phyloP scores from a whole-genome alignment of 192 early-diverging fungal species.

The Rhizoclosmatium globosum region DNA sequence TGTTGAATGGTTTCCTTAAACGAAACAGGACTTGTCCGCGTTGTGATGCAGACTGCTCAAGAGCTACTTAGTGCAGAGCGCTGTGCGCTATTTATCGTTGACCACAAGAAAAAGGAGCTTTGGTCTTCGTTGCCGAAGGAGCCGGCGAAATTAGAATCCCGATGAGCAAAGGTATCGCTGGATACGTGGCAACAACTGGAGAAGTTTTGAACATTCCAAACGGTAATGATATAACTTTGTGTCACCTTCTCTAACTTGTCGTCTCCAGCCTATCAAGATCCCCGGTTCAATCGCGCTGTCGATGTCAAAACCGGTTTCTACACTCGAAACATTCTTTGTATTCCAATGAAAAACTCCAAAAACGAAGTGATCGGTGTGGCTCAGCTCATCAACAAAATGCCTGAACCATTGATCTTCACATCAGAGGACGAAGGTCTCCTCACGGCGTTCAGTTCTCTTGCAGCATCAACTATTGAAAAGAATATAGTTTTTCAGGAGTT shows the following conservation, averaged over 20 bases:
- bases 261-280: constrained; percentile 55
- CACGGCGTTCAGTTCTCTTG: constrained; percentile 49
- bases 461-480: constrained; percentile 62
- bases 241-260: too few species aligned
- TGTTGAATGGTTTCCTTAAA: background rate
- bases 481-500: constrained; percentile 50
- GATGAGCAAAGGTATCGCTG: constrained; percentile 58
- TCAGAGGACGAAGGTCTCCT: constrained; percentile 55
- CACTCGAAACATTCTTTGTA: constrained; percentile 62
- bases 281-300: constrained; percentile 57
- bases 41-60: constrained; percentile 60
- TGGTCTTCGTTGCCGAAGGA: constrained; percentile 63
- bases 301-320: constrained; percentile 60
- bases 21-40: constrained; percentile 46
- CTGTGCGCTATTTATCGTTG: constrained; percentile 58
- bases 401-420: constrained; percentile 44
- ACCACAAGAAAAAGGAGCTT: constrained; percentile 54
- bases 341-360: constrained; percentile 54
- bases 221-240: constrained; percentile 36
- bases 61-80: constrained; percentile 59
- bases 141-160: constrained; percentile 62
- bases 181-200: constrained; percentile 57
- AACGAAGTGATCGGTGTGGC: constrained; percentile 56
- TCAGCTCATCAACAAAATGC: constrained; percentile 63
- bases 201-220: constrained; percentile 58